These are phyloP conservation scores for Dictyostelium discoideum DNA, from an alignment of 78 protist genomes.

Conservation along the genomic window DNA sequence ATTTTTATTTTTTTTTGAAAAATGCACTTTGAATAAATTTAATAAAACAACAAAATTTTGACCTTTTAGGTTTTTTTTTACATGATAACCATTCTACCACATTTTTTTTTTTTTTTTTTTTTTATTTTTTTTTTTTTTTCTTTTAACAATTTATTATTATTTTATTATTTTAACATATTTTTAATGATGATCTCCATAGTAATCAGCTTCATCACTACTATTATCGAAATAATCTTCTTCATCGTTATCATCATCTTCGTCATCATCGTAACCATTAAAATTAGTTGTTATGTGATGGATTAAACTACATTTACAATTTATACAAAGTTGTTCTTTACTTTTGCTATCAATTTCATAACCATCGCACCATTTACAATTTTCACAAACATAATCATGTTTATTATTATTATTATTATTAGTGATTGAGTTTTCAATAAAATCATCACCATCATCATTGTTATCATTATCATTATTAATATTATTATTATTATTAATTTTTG, in stretches of 20 bases:
- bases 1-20: no score
- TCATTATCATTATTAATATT: not conserved
- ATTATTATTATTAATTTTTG: not conserved
- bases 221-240: not conserved
- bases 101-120: no score
- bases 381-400: constrained; percentile 29
- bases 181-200: not conserved
- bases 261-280: not conserved
- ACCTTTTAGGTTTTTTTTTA: no score
- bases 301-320: constrained; percentile 54
- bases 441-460: not conserved
- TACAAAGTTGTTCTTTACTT: not conserved
- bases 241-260: not conserved
- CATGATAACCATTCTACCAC: no score
- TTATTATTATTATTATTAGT: not conserved
- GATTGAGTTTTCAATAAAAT: not conserved
- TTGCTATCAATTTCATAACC: not conserved
- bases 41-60: no score
- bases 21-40: no score
- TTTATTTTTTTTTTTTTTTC: not conserved
- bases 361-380: constrained; percentile 47
- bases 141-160: not conserved
- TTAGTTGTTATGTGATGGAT: constrained; percentile 25
- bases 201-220: not conserved
- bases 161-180: not conserved